Conservation (phyloP, 768 basidiomycete species). For the Cyclocybe cylindracea region DNA sequence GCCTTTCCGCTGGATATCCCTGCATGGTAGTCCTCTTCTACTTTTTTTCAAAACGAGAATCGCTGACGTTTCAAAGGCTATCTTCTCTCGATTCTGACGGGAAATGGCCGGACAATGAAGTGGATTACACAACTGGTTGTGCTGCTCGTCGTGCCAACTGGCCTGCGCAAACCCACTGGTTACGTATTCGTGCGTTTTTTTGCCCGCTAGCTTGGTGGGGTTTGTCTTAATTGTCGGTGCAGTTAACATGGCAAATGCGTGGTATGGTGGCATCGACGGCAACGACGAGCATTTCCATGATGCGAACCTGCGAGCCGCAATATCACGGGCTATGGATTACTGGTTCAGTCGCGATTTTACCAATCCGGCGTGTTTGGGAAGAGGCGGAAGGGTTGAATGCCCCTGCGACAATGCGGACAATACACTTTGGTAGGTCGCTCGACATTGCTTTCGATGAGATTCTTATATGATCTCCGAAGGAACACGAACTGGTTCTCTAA, state of each 20-base stretch:
- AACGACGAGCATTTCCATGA: conserved; percentile 44
- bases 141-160: conserved; percentile 64
- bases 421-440: conserved; percentile 34
- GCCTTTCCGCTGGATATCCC: conserved; percentile 31
- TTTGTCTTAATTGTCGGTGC: not conserved
- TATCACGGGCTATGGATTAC: conserved; percentile 54
- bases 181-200: conserved; percentile 43
- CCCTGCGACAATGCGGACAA: conserved; percentile 55
- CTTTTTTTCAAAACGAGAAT: not conserved
- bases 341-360: conserved; percentile 68
- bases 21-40: conserved; percentile 31
- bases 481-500: conserved; percentile 71
- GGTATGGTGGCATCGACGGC: conserved; percentile 50
- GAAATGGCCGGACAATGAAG: conserved; percentile 54
- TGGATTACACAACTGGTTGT: conserved; percentile 68
- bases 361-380: conserved; percentile 51
- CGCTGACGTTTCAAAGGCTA: conserved; percentile 35
- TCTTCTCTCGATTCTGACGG: conserved; percentile 47
- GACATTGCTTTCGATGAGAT: not conserved
- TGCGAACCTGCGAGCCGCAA: conserved; percentile 36
- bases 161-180: conserved; percentile 66
- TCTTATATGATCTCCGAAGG: conserved; percentile 30
- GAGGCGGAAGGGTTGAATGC: conserved; percentile 51
- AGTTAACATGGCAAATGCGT: conserved; percentile 43
- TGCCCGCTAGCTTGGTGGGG: not conserved